phyloP scores from a whole-genome alignment of 208 protist genomes.

The Leishmania martiniquensis region DNA sequence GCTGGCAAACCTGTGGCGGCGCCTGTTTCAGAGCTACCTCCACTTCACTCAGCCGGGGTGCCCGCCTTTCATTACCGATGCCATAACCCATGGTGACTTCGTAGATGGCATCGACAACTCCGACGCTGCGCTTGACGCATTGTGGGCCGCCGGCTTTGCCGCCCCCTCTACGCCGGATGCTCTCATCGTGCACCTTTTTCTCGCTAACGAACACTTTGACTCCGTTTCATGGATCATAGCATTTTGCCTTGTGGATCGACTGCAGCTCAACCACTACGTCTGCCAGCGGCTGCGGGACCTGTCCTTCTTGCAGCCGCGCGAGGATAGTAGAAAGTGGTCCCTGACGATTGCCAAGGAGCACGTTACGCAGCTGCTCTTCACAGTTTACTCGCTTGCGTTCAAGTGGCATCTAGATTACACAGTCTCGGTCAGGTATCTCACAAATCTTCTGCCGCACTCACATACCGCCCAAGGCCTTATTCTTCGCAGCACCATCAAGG shows the following conservation, averaged over 20 bases:
- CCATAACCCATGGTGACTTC: neutral
- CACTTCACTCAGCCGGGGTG: constrained; percentile 33
- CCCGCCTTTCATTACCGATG: constrained; percentile 22
- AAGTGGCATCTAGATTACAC: constrained; percentile 82
- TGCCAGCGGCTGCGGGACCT: constrained; percentile 28
- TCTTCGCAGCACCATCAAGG: constrained; percentile 15
- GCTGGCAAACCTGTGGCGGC: constrained; percentile 31
- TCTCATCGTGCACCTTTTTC: constrained; percentile 70
- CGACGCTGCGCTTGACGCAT: neutral
- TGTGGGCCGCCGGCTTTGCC: constrained; percentile 40
- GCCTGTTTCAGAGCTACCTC: constrained; percentile 35
- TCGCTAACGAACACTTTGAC: constrained; percentile 54
- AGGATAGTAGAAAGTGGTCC: neutral
- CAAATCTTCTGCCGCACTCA: constrained; percentile 47
- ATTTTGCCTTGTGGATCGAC: constrained; percentile 72
- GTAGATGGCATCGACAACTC: neutral
- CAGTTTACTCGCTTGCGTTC: constrained; percentile 63
- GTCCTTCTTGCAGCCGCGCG: constrained; percentile 17
- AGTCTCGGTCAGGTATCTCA: constrained; percentile 58
- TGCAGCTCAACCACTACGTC: constrained; percentile 59
- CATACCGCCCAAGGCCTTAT: constrained; percentile 19
- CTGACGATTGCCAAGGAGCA: constrained; percentile 9
- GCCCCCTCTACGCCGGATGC: constrained; percentile 18
- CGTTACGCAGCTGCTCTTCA: constrained; percentile 52
- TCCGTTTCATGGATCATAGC: constrained; percentile 69